A percentile compares a stretch with the other conserved stretches of the same genome.
Evolutionary conservation across 139 green algal species (phyloP).

Genomic region (Ettlia oleoabundans): DNA sequence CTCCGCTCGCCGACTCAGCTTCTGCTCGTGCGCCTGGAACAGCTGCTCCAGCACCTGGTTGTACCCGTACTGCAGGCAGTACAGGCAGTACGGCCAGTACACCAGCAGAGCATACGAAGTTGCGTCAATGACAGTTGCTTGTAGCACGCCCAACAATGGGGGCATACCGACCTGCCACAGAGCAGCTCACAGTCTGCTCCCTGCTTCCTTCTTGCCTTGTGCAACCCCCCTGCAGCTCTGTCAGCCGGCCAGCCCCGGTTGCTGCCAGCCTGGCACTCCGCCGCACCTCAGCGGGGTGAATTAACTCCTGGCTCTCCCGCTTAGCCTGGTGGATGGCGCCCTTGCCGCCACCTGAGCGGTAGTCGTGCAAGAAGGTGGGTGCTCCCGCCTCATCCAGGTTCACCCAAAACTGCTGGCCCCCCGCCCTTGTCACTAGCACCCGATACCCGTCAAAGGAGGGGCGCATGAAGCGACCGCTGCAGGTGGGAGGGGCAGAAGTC

Average conservation of each 20-base stretch:
- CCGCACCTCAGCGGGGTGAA: constrained; percentile 1
- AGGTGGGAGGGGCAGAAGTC: not conserved
- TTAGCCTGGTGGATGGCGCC: constrained; percentile 46
- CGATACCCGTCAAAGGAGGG: constrained; percentile 67
- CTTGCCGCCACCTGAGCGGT: constrained; percentile 39
- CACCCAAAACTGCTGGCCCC: constrained; percentile 48
- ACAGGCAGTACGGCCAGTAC: not conserved
- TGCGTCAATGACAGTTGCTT: no score
- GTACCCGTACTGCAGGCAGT: constrained; percentile 55
- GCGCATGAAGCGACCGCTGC: constrained; percentile 51
- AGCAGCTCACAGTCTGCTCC: no score
- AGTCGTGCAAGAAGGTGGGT: constrained; percentile 47
- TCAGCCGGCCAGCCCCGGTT: no score
- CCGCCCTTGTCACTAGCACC: constrained; percentile 59
- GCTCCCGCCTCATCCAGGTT: constrained; percentile 44
- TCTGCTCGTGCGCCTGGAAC: constrained; percentile 80
- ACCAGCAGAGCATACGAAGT: no score
- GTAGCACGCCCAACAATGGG: no score
- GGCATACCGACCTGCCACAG: no score
- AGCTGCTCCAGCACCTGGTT: constrained; percentile 81
- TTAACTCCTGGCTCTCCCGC: constrained; percentile 21
- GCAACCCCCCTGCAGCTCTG: no score
- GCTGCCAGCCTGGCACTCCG: no score
- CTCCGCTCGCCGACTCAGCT: constrained; percentile 35
- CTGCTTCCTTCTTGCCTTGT: no score